Evolutionary conservation across 345 rosid genomes (phyloP).

Genomic region (Pugionium dolabratum): DNA sequence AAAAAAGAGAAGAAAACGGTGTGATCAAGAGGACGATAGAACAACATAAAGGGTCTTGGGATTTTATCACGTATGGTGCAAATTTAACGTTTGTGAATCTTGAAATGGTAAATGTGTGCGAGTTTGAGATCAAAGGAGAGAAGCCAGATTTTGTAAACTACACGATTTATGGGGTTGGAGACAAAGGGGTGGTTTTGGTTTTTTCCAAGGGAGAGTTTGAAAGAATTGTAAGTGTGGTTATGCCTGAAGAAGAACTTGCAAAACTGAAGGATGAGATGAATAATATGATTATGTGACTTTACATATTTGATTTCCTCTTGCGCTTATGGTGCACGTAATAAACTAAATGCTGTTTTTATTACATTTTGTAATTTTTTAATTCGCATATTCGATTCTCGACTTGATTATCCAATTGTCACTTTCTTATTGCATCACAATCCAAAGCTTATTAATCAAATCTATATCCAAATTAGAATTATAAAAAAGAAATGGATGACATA

Average conservation of each 20-base stretch:
- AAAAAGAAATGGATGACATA: too few relatives aligned
- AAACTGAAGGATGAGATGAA: conserved; percentile 45
- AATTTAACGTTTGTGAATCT: conserved; percentile 67
- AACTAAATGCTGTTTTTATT: too few relatives aligned
- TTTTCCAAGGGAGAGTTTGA: conserved; percentile 39
- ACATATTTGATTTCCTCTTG: not conserved
- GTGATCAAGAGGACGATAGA: conserved; percentile 38
- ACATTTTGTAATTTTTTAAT: too few relatives aligned
- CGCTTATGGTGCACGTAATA: too few relatives aligned
- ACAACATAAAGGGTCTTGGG: conserved; percentile 36
- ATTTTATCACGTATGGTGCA: conserved; percentile 59
- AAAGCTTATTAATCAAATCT: too few relatives aligned
- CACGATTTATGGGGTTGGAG: conserved; percentile 56
- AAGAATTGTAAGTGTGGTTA: conserved; percentile 42
- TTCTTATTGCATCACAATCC: too few relatives aligned
- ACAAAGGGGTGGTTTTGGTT: conserved; percentile 59
- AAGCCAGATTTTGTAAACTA: conserved; percentile 53
- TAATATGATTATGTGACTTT: conserved; percentile 17
- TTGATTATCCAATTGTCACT: too few relatives aligned
- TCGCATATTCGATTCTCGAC: too few relatives aligned
- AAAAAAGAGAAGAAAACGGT: conserved; percentile 28
- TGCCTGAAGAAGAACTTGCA: conserved; percentile 48
- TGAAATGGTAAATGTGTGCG: conserved; percentile 50
- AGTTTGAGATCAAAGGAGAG: conserved; percentile 51
- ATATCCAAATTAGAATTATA: too few relatives aligned